A percentile compares a stretch with the other conserved stretches of the same genome.
phyloP scores from a whole-genome alignment of 768 basidiomycete species.

The Daedalea quercina region DNA sequence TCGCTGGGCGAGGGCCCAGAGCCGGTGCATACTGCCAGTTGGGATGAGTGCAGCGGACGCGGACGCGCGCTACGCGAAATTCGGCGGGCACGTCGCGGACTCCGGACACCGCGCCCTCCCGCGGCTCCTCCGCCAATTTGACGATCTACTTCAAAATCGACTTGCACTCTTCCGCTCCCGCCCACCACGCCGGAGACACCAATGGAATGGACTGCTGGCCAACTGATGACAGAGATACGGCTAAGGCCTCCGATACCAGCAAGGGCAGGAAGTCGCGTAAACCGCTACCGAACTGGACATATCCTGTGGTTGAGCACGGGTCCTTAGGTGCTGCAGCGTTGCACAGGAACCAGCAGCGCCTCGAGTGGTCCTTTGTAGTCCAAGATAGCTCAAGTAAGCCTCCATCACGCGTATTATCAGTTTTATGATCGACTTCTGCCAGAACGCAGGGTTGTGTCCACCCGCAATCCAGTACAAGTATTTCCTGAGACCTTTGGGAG shows the following conservation, averaged over 20 bases:
- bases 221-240: conserved; percentile 35
- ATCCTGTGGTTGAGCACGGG: conserved; percentile 55
- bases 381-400: conserved; percentile 23
- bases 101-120: background rate
- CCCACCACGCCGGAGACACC: conserved; percentile 13
- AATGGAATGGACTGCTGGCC: conserved; percentile 82
- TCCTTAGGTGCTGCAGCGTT: conserved; percentile 52
- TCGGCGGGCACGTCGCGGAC: background rate
- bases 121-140: background rate
- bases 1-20: conserved; percentile 39
- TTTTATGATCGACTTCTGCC: background rate
- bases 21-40: conserved; percentile 40
- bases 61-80: conserved; percentile 6
- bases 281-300: conserved; percentile 22
- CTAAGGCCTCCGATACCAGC: conserved; percentile 3
- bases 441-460: conserved; percentile 27
- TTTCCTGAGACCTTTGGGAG: conserved; percentile 54
- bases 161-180: background rate
- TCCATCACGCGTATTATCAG: background rate
- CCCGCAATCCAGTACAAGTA: conserved; percentile 32
- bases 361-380: conserved; percentile 48
- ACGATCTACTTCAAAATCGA: background rate
- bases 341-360: conserved; percentile 31
- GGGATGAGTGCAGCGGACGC: conserved; percentile 1
- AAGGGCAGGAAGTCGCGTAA: conserved; percentile 15